Conservation (phyloP, 2,329 filamentous ascomycete species). For the Tolypocladium pustulatum region DNA sequence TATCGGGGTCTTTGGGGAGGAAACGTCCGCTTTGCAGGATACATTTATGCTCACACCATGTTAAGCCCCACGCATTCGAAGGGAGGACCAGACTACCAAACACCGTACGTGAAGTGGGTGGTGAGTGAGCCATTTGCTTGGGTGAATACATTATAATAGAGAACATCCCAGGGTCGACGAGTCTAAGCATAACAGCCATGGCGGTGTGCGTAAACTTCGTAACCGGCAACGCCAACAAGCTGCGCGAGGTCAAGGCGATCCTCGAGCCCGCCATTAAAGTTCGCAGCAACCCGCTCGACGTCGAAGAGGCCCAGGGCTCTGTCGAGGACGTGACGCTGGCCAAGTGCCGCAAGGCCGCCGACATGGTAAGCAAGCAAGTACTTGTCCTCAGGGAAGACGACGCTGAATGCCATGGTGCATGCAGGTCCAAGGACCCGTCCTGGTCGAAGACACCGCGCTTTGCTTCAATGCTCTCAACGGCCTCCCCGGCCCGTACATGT, state of each 20-base stretch:
- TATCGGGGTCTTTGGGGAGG: not conserved
- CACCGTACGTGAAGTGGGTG: no score
- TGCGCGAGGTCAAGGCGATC: conserved; percentile 81
- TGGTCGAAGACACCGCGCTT: conserved; percentile 92
- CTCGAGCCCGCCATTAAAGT: conserved; percentile 66
- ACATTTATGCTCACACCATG: no score
- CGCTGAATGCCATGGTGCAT: not conserved
- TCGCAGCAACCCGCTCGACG: conserved; percentile 63
- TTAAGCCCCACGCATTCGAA: no score
- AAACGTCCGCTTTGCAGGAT: no score
- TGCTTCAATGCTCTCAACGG: conserved; percentile 86
- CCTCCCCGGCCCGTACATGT: conserved; percentile 96
- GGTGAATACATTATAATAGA: no score
- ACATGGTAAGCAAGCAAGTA: conserved; percentile 40
- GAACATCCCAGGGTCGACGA: not conserved
- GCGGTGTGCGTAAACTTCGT: conserved; percentile 69
- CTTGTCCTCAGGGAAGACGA: not conserved
- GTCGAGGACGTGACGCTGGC: conserved; percentile 85
- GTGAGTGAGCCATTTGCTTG: no score
- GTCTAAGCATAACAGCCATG: conserved; percentile 18
- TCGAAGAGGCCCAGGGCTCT: conserved; percentile 84
- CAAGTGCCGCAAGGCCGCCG: conserved; percentile 77
- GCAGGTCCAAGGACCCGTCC: conserved; percentile 73
- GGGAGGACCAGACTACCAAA: not conserved
- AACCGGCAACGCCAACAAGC: conserved; percentile 91